Base-by-base conservation (phyloP, 805 yeast species). In the Danielozyma ontarioensis region DNA sequence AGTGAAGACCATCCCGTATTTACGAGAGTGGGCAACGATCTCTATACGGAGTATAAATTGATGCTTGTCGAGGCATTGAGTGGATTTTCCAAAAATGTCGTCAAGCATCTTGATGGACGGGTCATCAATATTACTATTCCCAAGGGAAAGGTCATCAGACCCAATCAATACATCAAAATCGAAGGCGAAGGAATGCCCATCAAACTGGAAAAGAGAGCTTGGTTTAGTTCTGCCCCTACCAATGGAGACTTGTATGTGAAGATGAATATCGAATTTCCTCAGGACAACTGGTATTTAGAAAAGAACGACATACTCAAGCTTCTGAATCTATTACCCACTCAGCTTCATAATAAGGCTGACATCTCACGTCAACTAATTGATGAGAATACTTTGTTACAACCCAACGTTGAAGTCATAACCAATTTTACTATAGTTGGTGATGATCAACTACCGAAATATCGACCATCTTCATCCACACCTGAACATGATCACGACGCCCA, bases 151-250 rank as follows among this genome's bases (percentile, higher is more conserved):
- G 95, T 90, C 4, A 50, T 88, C 5, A 72, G 80, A 47, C 96
- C 96, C 0, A 81, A 83, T 6, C 85, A 86, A 41, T 70, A 62
- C 35, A 54, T 89, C 22, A 68, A 77, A 38, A 62, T 89, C 10
- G 57, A 68, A 25, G 72, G 73, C 27, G 95, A 87, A 55, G 97
- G 97, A 4, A 86, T 90, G 94, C 96, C 96, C 1, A 48, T 73
- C 4, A 59, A 62, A 37, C 43, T 46, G n/a, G 36, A 36, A 28
- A 31, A 42, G n/a, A 25, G 35, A 13, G 37, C 44, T 2, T 61
- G 69, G 65, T 62, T 59, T 34, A 22, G 44, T n/a, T 40, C 56
- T 4, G 51, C 38, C 10, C 50, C 44, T 39, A 48, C 45, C 33
- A 62, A 62, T 28, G 96, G 96, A 17, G 84, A 84, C 53, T 60